phyloP scores from a whole-genome alignment of 495 filamentous ascomycete species.

The Staphylotrichum longicolle region DNA sequence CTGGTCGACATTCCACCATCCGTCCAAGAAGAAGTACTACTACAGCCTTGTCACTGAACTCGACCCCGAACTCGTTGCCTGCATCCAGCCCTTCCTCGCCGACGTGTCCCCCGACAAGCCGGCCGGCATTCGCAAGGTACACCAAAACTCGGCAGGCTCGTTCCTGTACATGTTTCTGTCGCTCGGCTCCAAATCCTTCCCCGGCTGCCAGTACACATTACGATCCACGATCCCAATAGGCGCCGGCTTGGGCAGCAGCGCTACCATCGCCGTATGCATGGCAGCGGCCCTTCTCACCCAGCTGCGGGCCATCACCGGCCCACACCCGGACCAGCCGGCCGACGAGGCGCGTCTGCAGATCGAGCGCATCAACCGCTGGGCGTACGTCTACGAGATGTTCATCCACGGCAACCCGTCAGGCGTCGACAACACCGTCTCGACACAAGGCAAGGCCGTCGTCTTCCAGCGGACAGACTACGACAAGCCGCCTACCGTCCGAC shows the following conservation, averaged over 20 bases:
- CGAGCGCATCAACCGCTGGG: slow-evolving; percentile 95
- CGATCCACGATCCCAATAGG: slow-evolving; percentile 93
- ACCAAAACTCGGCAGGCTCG: slow-evolving; percentile 71
- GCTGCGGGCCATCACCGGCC: slow-evolving; percentile 79
- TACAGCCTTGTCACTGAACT: slow-evolving; percentile 83
- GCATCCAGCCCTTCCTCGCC: slow-evolving; percentile 72
- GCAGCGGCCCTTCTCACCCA: slow-evolving; percentile 82
- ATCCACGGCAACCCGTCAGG: slow-evolving; percentile 96
- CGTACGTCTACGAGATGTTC: slow-evolving; percentile 93
- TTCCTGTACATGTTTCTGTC: slow-evolving; percentile 95
- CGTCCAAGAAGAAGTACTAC: slow-evolving; percentile 87
- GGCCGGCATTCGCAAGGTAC: slow-evolving; percentile 69
- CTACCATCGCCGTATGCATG: slow-evolving; percentile 88
- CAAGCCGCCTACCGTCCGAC: slow-evolving; percentile 72
- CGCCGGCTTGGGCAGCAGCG: slow-evolving; percentile 88
- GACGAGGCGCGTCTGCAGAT: slow-evolving; percentile 80
- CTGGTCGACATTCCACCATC: slow-evolving; percentile 74
- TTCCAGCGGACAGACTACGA: slow-evolving; percentile 78
- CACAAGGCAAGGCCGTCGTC: slow-evolving; percentile 86
- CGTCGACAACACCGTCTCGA: slow-evolving; percentile 95
- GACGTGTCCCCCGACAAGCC: slow-evolving; percentile 63
- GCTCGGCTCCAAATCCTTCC: slow-evolving; percentile 71
- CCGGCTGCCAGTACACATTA: slow-evolving; percentile 82
- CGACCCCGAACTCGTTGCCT: slow-evolving; percentile 73
- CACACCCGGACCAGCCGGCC: slow-evolving; percentile 81